Evolutionary conservation across 2,329 filamentous ascomycete species (phyloP), one percentile per base, ranked within the genome.

Genomic region (Akanthomyces muscarius): DNA sequence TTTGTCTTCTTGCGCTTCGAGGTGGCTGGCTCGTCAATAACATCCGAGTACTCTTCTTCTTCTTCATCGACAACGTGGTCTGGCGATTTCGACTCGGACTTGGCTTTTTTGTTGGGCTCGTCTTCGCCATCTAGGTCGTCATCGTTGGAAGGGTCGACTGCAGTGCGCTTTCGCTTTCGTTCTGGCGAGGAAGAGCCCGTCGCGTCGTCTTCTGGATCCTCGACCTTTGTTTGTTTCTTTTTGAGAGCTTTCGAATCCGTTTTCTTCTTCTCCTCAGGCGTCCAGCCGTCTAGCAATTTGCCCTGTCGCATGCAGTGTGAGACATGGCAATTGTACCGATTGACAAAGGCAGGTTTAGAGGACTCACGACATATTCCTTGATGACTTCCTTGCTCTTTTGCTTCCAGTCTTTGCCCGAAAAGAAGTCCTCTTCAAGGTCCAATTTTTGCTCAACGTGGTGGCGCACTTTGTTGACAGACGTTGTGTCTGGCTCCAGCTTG

Each of bases 11-110:
- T 85, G 33, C 81, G 81, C 56, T 86, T 85, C 11, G 86, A 83
- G 30, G 81, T 79, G 58, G 75, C 85, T 3, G 80, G 81, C 66
- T 94, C 90, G 71, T 97, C 93, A 47, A 95, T 78, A n/a, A 97
- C 81, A 4, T 77, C 74, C 0, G 74, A 75, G 51, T 77, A 75
- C 36, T 77, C 77, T n/a, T 77, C 76, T n/a, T 77, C 76, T 59
- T 77, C 76, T 30, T 76, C 71, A 59, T 70, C 66, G 5, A 70
- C 66, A 5, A 71, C 58, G 6, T 56, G 41, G 61, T 67, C 66
- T 65, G 62, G 47, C 10, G 47, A 48, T 42, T 55, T 55, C 7
- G 47, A 59, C 18, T 53, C 62, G 48, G 47, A 33, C 23, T 60
- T 42, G 16, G 28, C 23, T 14, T 41, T 53, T 33, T 51, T 56